These are phyloP conservation scores for Trametes punicea DNA, from an alignment of 768 basidiomycete genomes.

Conservation along the genomic window DNA sequence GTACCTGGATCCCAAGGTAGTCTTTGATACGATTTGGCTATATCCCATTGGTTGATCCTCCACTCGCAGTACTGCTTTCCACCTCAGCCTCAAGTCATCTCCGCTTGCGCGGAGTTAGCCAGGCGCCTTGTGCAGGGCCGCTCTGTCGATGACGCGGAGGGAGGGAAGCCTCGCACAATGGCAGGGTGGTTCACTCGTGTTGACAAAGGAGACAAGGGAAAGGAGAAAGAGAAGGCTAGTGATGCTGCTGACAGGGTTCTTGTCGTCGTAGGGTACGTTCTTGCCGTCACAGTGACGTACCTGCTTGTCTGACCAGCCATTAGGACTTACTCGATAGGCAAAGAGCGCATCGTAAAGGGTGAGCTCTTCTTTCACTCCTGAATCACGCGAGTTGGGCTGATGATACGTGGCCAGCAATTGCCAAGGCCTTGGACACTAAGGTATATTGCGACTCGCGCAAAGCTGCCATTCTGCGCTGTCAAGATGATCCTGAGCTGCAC, in stretches of 20 bases:
- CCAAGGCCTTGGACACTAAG: constrained; percentile 73
- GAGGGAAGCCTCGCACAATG: constrained; percentile 35
- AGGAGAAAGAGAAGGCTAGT: constrained; percentile 34
- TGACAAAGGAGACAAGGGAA: constrained; percentile 25
- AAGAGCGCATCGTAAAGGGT: constrained; percentile 98
- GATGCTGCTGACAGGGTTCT: constrained; percentile 38
- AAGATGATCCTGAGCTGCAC: constrained; percentile 81
- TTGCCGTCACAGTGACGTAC: neutral
- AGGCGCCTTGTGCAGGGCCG: constrained; percentile 49
- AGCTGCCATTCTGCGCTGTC: constrained; percentile 75
- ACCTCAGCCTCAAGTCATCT: constrained; percentile 90
- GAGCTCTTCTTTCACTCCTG: neutral
- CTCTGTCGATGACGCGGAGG: constrained; percentile 27
- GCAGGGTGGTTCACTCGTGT: constrained; percentile 47
- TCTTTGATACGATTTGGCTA: neutral
- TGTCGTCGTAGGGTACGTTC: constrained; percentile 68
- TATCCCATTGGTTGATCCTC: neutral
- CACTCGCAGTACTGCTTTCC: constrained; percentile 81
- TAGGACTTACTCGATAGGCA: constrained; percentile 96
- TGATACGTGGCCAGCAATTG: constrained; percentile 74
- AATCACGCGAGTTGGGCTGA: neutral
- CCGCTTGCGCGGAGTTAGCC: constrained; percentile 86
- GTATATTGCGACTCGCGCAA: constrained; percentile 90
- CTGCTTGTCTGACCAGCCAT: neutral
- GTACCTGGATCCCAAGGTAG: constrained; percentile 81